Percentiles rank a stretch among this genome's conserved stretches.
Conservation (phyloP, 2,329 filamentous ascomycete species). For the Calonectria pteridis region DNA sequence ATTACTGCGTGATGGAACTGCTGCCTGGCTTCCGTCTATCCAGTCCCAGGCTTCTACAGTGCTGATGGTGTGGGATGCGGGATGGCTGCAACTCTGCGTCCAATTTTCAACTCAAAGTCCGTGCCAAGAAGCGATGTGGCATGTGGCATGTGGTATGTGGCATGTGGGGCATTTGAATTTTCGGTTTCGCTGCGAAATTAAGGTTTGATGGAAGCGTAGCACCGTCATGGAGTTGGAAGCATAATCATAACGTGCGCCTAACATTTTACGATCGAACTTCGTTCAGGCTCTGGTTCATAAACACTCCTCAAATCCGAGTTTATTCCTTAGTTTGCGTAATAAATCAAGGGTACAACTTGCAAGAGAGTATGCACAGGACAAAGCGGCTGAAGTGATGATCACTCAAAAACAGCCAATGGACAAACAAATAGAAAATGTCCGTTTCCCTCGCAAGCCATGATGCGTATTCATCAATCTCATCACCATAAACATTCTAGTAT, state of each 20-base stretch:
- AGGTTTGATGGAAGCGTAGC: background rate
- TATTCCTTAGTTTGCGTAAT: background rate
- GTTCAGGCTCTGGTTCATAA: background rate
- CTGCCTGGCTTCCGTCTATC: background rate
- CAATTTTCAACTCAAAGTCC: background rate
- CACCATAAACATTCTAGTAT: background rate
- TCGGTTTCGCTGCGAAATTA: background rate
- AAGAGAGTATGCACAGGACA: background rate
- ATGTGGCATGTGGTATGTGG: background rate
- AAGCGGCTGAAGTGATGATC: background rate
- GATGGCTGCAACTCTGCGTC: background rate
- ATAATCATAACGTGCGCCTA: background rate
- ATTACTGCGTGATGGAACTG: too few species aligned
- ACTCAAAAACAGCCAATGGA: background rate
- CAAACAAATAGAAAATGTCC: background rate
- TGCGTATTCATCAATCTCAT: background rate
- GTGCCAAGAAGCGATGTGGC: background rate
- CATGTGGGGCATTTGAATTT: background rate
- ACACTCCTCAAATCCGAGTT: background rate
- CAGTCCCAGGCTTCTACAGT: background rate
- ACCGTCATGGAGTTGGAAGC: background rate
- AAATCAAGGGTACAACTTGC: background rate
- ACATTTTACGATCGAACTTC: background rate
- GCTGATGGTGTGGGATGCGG: background rate
- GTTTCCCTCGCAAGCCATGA: background rate